Evolutionary conservation across 345 rosid genomes (phyloP).

Genomic region (Eucalyptus regnans): DNA sequence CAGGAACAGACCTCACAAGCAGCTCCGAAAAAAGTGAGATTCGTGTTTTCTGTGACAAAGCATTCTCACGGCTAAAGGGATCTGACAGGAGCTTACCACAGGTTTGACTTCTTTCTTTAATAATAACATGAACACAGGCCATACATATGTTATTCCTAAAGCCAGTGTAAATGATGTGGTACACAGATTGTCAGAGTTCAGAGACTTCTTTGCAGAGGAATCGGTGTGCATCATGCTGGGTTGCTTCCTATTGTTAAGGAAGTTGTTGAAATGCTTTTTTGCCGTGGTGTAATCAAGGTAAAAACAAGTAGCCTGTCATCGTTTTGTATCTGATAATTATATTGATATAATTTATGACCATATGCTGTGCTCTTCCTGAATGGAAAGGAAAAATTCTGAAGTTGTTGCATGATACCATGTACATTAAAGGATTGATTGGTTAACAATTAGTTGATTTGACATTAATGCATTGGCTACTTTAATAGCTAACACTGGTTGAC

Average conservation of each 20-base stretch:
- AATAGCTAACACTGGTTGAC: neutral
- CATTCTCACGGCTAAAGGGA: slow-evolving; percentile 91
- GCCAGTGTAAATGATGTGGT: slow-evolving; percentile 8
- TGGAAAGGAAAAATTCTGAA: neutral
- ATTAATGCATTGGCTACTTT: neutral
- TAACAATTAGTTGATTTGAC: neutral
- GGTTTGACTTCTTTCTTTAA: slow-evolving; percentile 30
- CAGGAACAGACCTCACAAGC: slow-evolving; percentile 72
- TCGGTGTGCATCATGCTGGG: slow-evolving; percentile 99
- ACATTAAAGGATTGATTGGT: neutral
- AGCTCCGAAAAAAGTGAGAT: slow-evolving; percentile 84
- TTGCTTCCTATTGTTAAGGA: slow-evolving; percentile 98
- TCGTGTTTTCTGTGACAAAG: slow-evolving; percentile 86
- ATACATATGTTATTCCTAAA: neutral
- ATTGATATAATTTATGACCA: neutral
- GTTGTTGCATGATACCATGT: neutral
- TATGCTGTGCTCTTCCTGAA: neutral
- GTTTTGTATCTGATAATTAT: neutral
- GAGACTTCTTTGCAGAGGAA: slow-evolving; percentile 78
- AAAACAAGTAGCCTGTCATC: neutral
- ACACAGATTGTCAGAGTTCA: slow-evolving; percentile 84
- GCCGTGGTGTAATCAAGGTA: slow-evolving; percentile 97
- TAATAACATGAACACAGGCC: neutral
- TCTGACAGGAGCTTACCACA: slow-evolving; percentile 94
- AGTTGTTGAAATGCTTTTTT: slow-evolving; percentile 97